Evolutionary conservation across 176 grass and related monocot genomes (phyloP), one percentile per base, ranked within the genome.

Genomic region (Phragmites australis): DNA sequence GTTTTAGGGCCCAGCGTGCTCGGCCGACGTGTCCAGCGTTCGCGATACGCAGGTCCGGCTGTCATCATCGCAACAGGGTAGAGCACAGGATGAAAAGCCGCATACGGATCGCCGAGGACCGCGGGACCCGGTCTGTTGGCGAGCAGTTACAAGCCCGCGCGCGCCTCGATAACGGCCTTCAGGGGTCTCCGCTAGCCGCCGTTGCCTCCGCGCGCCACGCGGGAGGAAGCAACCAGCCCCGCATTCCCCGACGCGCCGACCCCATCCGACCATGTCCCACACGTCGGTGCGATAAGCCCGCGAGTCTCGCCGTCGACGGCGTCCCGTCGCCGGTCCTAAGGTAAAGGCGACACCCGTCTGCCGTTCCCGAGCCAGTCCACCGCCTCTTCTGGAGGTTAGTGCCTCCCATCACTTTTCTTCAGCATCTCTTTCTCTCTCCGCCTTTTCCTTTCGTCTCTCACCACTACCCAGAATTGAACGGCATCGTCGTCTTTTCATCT

Each of bases 301-400:
- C 48, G 0, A 0, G 1, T 14, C 0, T 9, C 2, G 17, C 56
- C 37, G 63, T 84, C 41, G 19, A 6, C 0, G 18, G 1, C 18
- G 7, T 44, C 6, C 9, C 12, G 43, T 52, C 15, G 37, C 47
- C n/a, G 19, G 53, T 83, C 19, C 65, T 54, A n/a, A 82, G 16
- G 45, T 44, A 47, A 22, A 42, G 52, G 4, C 30, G 85, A 42
- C 72, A 70, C 47, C 3, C 65, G 23, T 65, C 32, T 58, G 50
- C 52, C 41, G 3, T 75, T 57, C 67, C 74, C 67, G n/a, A 72
- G 80, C 65, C 56, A 2, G 58, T 18, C 80, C 66, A 77, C 81
- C 69, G 52, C 68, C 25, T 43, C 48, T 79, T 43, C 48, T 79
- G 15, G 81, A 42, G 55, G 23, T 45, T 16, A 0, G 68, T 16